Evolutionary conservation across 1,139 yeast species (phyloP).

Genomic region (Meyerozyma sp.): DNA sequence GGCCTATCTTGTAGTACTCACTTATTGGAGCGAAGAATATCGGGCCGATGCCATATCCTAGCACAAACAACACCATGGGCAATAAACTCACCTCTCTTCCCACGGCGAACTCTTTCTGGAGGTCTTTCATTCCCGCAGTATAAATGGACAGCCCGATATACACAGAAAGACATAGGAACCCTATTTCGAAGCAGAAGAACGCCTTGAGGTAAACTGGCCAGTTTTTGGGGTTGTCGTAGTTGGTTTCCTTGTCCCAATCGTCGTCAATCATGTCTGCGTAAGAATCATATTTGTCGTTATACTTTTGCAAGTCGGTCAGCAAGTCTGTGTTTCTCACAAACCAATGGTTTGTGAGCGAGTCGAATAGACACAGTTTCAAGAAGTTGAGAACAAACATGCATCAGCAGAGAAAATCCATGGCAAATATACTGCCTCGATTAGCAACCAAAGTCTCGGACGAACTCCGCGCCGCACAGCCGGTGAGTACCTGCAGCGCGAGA

Average conservation of each 20-base stretch:
- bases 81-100: constrained; percentile 2
- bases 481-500: neutral
- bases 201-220: constrained; percentile 4
- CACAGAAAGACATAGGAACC: constrained; percentile 3
- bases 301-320: neutral
- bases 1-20: constrained; percentile 35
- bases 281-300: neutral
- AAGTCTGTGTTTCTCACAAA: neutral
- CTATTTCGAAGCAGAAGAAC: constrained; percentile 1
- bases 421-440: neutral
- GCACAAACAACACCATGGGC: constrained; percentile 5
- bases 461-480: neutral
- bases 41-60: constrained; percentile 8
- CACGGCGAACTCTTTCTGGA: constrained; percentile 3
- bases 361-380: neutral
- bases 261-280: neutral
- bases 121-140: constrained; percentile 5
- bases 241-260: neutral
- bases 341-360: neutral
- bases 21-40: constrained; percentile 5
- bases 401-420: neutral
- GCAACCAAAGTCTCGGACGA: neutral
- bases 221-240: constrained; percentile 5
- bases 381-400: neutral
- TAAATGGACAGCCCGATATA: constrained; percentile 6